A percentile compares a stretch with the other conserved stretches of the same genome.
phyloP scores from a whole-genome alignment of 768 basidiomycete species.

The Daedaleopsis sinensis region DNA sequence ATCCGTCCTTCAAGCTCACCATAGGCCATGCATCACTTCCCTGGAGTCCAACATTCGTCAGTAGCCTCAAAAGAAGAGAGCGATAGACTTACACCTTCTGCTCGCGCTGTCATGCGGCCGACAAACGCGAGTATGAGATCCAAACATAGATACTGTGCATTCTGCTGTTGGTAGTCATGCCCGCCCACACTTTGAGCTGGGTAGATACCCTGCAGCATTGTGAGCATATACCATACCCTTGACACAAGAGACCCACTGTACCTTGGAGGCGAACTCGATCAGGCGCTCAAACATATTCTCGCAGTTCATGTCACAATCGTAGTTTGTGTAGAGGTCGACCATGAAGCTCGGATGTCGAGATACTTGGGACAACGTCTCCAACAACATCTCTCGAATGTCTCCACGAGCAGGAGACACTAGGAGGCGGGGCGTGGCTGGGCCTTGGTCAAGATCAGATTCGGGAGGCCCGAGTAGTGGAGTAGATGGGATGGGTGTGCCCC shows the following conservation, averaged over 20 bases:
- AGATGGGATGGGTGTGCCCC: constrained; percentile 35
- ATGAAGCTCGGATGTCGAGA: constrained; percentile 87
- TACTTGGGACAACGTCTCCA: constrained; percentile 85
- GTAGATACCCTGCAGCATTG: constrained; percentile 69
- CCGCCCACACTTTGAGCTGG: constrained; percentile 61
- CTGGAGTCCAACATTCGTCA: constrained; percentile 17
- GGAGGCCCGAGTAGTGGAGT: constrained; percentile 48
- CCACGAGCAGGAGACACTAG: constrained; percentile 78
- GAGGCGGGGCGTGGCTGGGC: constrained; percentile 45
- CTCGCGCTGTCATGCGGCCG: constrained; percentile 81
- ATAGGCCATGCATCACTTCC: constrained; percentile 60
- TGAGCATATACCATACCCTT: neutral
- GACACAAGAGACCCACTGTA: constrained; percentile 36
- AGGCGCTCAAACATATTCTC: constrained; percentile 94
- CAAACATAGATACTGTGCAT: constrained; percentile 84
- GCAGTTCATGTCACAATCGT: constrained; percentile 96
- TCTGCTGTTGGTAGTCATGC: constrained; percentile 67
- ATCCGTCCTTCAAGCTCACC: constrained; percentile 43
- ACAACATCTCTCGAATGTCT: constrained; percentile 85
- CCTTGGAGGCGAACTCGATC: constrained; percentile 87
- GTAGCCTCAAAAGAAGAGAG: neutral
- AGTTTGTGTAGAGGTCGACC: constrained; percentile 95
- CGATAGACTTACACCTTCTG: constrained; percentile 45
- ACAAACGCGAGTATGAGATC: constrained; percentile 88
- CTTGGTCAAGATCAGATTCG: constrained; percentile 24